Percentiles rank a stretch among this genome's conserved stretches.
These are phyloP conservation scores for Hanseniaspora occidentalis DNA, from an alignment of 805 yeast genomes.

Conservation along the genomic window DNA sequence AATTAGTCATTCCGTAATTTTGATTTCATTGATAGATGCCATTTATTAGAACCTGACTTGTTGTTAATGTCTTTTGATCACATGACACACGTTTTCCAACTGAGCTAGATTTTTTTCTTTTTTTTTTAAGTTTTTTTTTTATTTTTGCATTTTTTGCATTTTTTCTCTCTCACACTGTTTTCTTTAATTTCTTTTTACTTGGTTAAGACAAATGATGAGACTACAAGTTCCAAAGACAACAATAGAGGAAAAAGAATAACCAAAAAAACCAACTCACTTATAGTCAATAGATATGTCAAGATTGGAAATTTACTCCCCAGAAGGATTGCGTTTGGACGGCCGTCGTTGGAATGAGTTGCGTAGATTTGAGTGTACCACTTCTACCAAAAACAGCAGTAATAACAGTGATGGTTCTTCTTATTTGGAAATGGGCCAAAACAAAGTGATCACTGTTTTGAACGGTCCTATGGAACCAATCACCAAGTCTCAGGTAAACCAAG, in stretches of 20 bases:
- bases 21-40: too few relatives aligned
- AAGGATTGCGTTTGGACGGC: constrained; percentile 88
- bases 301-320: constrained; percentile 84
- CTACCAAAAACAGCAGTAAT: constrained; percentile 48
- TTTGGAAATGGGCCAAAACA: constrained; percentile 85
- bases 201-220: too few relatives aligned
- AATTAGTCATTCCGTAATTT: too few relatives aligned
- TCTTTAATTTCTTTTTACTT: too few relatives aligned
- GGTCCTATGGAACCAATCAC: constrained; percentile 78
- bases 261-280: background rate
- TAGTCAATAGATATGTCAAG: constrained; percentile 36
- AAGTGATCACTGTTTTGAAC: constrained; percentile 68
- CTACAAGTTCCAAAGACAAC: background rate
- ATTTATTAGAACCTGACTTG: too few relatives aligned
- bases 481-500: constrained; percentile 38
- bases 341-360: constrained; percentile 92
- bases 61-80: too few relatives aligned
- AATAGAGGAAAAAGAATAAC: background rate
- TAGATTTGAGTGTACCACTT: constrained; percentile 58
- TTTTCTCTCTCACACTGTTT: too few relatives aligned
- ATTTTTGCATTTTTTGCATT: background rate
- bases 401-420: constrained; percentile 89
- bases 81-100: too few relatives aligned
- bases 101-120: background rate
- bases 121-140: background rate